Base-by-base conservation (phyloP, 768 basidiomycete genomes). In the Termitomyces sp. region DNA sequence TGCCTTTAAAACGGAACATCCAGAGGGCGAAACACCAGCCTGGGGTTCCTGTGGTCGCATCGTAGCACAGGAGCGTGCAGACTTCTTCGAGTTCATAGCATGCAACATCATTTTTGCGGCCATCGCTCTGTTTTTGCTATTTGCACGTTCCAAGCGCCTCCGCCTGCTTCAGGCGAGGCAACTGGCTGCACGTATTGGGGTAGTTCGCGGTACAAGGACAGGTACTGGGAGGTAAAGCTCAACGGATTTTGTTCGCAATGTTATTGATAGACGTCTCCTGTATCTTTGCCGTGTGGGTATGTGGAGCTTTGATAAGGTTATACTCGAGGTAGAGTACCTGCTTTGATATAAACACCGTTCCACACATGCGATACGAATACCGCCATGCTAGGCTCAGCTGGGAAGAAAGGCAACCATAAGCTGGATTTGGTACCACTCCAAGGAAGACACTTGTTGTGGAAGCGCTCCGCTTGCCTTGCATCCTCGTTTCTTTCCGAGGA, bases 1-100 rank as follows among this genome's bases (percentile, higher is more conserved):
- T 18, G 13, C 28, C 4, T 61, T 62, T 32, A 54, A 57, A 30
- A 35, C 60, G 12, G 63, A 62, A 20, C 69, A 71, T 46, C 68
- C 68, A 5, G 65, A 68, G 35, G 86, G 85, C 43, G 86, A 88
- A 72, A 84, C 82, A 1, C 87, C 88, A 3, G 94, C 93, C 5
- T 98, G 94, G 93, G 89, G 94, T 68, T 86, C 94, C 4, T 98
- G 95, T 66, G 95, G 95, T 4, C 92, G 93, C 62, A 90, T 95
- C 38, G 78, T 89, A 48, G 73, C 77, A 20, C 79, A 83, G 61
- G 95, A 98, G 73, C 84, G 88, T 47, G 88, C 82, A 8, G 93
- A 95, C 71, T 98, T 92, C 69, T 91, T 85, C 74, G 94, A 97
- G 70, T 98, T 97, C 71, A 74, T 95, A 8, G 93, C 86, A 28